phyloP scores from a whole-genome alignment of 441 rosid species.

The Manihot esculenta region DNA sequence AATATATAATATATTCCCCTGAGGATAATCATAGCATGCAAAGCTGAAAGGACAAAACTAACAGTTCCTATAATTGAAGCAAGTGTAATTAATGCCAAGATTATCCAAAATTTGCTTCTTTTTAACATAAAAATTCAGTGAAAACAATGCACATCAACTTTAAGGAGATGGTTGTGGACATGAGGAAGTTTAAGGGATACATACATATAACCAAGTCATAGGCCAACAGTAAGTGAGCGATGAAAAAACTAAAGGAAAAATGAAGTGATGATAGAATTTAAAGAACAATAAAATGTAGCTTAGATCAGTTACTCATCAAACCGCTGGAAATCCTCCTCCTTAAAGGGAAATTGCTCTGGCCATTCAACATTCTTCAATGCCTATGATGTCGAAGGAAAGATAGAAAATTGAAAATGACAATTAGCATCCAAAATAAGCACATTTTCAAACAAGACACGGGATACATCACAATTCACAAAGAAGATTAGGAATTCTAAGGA shows the following conservation, averaged over 20 bases:
- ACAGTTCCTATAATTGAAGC: background rate
- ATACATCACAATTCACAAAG: background rate
- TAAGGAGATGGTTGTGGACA: background rate
- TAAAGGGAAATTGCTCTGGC: slow-evolving; percentile 90
- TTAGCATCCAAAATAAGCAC: background rate
- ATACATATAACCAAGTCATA: background rate
- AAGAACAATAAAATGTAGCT: slow-evolving; percentile 5
- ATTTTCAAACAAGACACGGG: background rate
- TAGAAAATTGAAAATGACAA: background rate
- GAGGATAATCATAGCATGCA: background rate
- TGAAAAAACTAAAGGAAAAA: slow-evolving; percentile 14
- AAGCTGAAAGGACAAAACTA: background rate
- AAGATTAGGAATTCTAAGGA: background rate
- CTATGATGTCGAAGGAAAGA: slow-evolving; percentile 32
- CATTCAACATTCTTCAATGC: slow-evolving; percentile 71
- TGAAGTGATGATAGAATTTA: background rate
- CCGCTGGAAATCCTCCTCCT: slow-evolving; percentile 88
- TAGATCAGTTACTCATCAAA: slow-evolving; percentile 62
- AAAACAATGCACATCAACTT: background rate
- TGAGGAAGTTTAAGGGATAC: background rate
- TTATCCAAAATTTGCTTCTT: background rate
- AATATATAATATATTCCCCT: background rate
- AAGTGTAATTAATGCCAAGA: background rate
- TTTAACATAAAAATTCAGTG: background rate
- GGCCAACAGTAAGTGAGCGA: background rate